Base-by-base conservation (phyloP, 2,329 filamentous ascomycete species). In the Hypoxylon sp. region DNA sequence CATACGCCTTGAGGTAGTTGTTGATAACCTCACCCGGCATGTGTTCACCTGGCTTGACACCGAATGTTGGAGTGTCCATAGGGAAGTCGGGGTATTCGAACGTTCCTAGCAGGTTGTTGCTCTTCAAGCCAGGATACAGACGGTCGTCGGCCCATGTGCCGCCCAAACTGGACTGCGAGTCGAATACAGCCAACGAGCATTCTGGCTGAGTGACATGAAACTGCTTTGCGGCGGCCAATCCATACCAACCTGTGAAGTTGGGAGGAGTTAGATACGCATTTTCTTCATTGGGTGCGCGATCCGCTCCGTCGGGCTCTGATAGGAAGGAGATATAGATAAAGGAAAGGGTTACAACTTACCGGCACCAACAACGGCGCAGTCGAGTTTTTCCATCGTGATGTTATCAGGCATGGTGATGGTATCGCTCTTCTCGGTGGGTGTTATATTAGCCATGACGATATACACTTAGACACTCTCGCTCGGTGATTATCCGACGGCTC, bases 81-180 rank as follows among this genome's bases (percentile, higher is more conserved):
- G 90, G 90, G 66, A 91, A 92, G 73, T 93, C 92, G 0, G 88
- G 87, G 73, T 87, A 93, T 77, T 94, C 90, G 72, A 90, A 92
- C 0, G 88, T 90, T 3, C 91, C 91, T 10, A 90, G 78, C 76
- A 92, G 84, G 75, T 93, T 94, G 79, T 94, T 94, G 58, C 87
- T 89, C 73, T 89, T 91, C 55, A 94, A 83, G 1, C 87, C 89
- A 0, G 89, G 87, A 75, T 94, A 91, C 1, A 93, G 80, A 1
- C 91, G 85, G 38, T 91, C 82, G 68, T 87, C 82, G 10, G 88
- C 86, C 92, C 91, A 94, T 13, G 89, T 88, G 11, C 92, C 92
- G 1, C 92, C 92, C 9, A 89, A 74, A 0, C 85, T 85, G 23
- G 81, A 76, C 11, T 83, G 82, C 2, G 82, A 80, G 52, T 93